These are phyloP conservation scores for Curvularia lunata DNA, from an alignment of 2,329 filamentous ascomycete species.

Conservation along the genomic window DNA sequence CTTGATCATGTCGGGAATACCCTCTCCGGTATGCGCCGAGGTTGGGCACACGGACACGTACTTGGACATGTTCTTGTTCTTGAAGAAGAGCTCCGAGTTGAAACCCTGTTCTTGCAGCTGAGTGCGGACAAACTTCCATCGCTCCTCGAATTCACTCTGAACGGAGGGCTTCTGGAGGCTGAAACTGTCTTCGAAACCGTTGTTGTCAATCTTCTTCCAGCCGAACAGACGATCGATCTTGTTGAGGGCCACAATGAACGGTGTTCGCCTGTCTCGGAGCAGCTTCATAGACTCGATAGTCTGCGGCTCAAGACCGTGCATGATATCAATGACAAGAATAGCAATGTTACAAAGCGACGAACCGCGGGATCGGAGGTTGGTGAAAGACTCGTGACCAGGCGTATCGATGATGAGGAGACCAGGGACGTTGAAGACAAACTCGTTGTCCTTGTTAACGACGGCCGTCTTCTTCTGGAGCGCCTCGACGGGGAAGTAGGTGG, in stretches of 20 bases:
- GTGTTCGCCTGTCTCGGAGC: conserved; percentile 90
- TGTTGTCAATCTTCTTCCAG: conserved; percentile 99
- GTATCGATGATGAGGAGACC: conserved; percentile 97
- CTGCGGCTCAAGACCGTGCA: conserved; percentile 98
- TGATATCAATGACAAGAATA: conserved; percentile 98
- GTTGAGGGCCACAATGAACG: conserved; percentile 98
- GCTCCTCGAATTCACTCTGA: conserved; percentile 91
- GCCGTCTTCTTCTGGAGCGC: conserved; percentile 90
- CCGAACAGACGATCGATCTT: conserved; percentile 99
- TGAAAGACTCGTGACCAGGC: conserved; percentile 99
- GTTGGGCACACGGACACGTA: conserved; percentile 96
- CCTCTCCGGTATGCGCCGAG: conserved; percentile 97
- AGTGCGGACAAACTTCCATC: conserved; percentile 88
- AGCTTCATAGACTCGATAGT: conserved; percentile 97
- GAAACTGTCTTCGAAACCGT: conserved; percentile 94
- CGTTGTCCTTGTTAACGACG: conserved; percentile 88
- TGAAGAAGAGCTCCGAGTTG: conserved; percentile 95
- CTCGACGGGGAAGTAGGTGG: conserved; percentile 97
- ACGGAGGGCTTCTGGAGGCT: conserved; percentile 89
- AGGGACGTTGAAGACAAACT: conserved; percentile 96
- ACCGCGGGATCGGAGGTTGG: conserved; percentile 93
- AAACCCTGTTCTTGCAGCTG: conserved; percentile 96
- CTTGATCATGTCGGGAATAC: conserved; percentile 98
- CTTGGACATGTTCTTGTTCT: conserved; percentile 96
- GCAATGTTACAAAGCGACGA: conserved; percentile 99